Evolutionary conservation across 768 basidiomycete genomes (phyloP).

Genomic region (Tricholoma bakamatsutake): DNA sequence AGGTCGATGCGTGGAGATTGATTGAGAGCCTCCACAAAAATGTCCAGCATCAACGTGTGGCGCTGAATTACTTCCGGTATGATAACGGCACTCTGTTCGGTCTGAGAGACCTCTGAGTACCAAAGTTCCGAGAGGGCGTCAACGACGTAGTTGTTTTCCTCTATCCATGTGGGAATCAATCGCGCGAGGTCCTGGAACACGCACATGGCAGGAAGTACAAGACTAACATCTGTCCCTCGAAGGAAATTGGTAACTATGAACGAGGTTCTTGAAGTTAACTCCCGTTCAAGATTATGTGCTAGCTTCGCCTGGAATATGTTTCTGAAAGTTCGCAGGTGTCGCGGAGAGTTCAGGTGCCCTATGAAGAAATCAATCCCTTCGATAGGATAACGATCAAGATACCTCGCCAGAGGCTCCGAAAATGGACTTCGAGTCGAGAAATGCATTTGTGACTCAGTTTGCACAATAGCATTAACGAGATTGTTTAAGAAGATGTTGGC

Average conservation of each 20-base stretch:
- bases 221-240: slow-evolving; percentile 39
- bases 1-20: slow-evolving; percentile 78
- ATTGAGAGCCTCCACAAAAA: slow-evolving; percentile 71
- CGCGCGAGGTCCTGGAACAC: slow-evolving; percentile 72
- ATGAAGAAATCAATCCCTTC: slow-evolving; percentile 87
- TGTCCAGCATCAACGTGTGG: slow-evolving; percentile 60
- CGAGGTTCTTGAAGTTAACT: slow-evolving; percentile 56
- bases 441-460: slow-evolving; percentile 88
- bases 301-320: slow-evolving; percentile 76
- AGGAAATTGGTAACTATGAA: slow-evolving; percentile 47
- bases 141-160: slow-evolving; percentile 58
- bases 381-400: slow-evolving; percentile 82
- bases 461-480: slow-evolving; percentile 83
- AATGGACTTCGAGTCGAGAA: slow-evolving; percentile 89
- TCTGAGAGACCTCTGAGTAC: slow-evolving; percentile 45
- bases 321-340: slow-evolving; percentile 77
- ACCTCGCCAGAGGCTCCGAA: slow-evolving; percentile 86
- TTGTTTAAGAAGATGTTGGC: slow-evolving; percentile 89
- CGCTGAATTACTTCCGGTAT: slow-evolving; percentile 49
- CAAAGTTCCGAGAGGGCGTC: slow-evolving; percentile 72
- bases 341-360: slow-evolving; percentile 67
- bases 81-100: slow-evolving; percentile 36
- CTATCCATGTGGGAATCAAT: slow-evolving; percentile 65
- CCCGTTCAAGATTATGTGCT: slow-evolving; percentile 69
- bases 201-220: slow-evolving; percentile 65